Evolutionary conservation across 805 yeast genomes (phyloP), one percentile per base, ranked within the genome.

Genomic region (Nematodospora valgi): DNA sequence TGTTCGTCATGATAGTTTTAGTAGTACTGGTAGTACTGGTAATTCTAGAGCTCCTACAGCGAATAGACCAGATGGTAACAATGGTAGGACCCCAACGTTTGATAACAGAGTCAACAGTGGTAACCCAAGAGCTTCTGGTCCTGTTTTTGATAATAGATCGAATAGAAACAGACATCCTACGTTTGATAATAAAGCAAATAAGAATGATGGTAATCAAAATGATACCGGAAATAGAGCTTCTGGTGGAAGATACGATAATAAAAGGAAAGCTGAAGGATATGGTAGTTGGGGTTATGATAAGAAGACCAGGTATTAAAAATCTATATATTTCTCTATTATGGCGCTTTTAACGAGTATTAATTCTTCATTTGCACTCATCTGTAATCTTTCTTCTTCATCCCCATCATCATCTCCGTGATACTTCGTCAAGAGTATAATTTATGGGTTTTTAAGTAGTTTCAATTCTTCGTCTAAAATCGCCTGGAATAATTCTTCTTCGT

Each of bases 271-370:
- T 32, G 64, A 59, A 13, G 43, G 40, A 27, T 45, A 45, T 29
- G 39, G 39, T 34, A 48, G 48, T n/a, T 42, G 52, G 23, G 43
- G 47, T 4, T 51, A 54, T 35, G 63, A 59, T 27, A 63, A 63
- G 37, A 58, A 53, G 39, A 51, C 46, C 33, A 59, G 55, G 36
- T 52, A 56, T 40, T 58, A 39, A 35, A 13, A 34, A 5, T n/a
- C n/a, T n/a, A n/a, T n/a, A n/a, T n/a, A n/a, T n/a, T n/a, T n/a
- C n/a, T n/a, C 11, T 16, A 25, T 8, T n/a, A n/a, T n/a, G n/a
- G n/a, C 11, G 22, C 17, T 21, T 14, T 32, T 26, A 20, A 27
- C 14, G 27, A 18, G 10, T n/a, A 27, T 33, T 21, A 14, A 21
- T 15, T 22, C n/a, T n/a, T n/a, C n/a, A n/a, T n/a, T n/a, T n/a